A percentile compares a stretch with the other conserved stretches of the same genome.
phyloP scores from a whole-genome alignment of 768 basidiomycete species.

The Termitomyces sp. region DNA sequence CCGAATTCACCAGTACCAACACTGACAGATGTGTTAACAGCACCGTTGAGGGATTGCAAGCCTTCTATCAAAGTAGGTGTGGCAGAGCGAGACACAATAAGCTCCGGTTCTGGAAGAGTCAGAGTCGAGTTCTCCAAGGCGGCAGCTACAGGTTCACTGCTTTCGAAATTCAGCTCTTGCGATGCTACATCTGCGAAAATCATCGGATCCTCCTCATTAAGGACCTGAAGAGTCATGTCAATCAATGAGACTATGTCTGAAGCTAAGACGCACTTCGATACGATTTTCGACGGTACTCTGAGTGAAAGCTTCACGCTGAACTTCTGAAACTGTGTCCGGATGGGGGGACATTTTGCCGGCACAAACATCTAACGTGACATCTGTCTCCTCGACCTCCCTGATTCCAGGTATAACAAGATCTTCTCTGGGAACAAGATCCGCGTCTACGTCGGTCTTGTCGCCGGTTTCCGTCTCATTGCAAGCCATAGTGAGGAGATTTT shows the following conservation, averaged over 20 bases:
- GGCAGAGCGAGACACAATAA: not conserved
- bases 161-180: not conserved
- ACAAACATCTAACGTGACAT: not conserved
- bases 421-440: no score
- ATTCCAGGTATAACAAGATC: not conserved
- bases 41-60: not conserved
- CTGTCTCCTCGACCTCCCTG: not conserved
- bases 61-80: not conserved
- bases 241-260: not conserved
- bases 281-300: not conserved
- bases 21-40: not conserved
- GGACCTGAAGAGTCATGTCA: conserved; percentile 1
- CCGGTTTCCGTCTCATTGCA: not conserved
- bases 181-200: not conserved
- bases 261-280: conserved; percentile 5
- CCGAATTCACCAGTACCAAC: not conserved
- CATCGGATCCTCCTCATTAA: not conserved
- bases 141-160: not conserved
- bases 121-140: not conserved
- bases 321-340: not conserved
- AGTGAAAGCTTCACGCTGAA: not conserved
- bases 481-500: not conserved
- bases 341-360: not conserved
- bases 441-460: not conserved
- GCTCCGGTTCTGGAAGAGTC: not conserved